Evolutionary conservation across 2,329 filamentous ascomycete genomes (phyloP).

Genomic region (Ophiognomonia clavigignenti-juglandacearum): DNA sequence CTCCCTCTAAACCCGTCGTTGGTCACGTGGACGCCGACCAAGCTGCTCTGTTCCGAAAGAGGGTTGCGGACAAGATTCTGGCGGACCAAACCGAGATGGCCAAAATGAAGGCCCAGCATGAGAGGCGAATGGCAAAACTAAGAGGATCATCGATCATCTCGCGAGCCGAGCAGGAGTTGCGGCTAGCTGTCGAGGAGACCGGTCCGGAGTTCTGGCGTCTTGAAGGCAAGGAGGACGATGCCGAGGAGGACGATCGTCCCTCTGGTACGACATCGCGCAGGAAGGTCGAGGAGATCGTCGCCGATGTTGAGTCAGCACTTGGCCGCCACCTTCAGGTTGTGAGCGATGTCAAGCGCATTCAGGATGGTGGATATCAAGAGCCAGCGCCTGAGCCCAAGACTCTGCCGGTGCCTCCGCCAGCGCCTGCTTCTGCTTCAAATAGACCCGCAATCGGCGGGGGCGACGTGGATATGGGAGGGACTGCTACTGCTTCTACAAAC

Average conservation of each 20-base stretch:
- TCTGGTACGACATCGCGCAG: constrained; percentile 40
- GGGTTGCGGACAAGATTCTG: constrained; percentile 66
- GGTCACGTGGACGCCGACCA: constrained; percentile 69
- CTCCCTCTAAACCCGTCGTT: constrained; percentile 55
- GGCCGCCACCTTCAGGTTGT: constrained; percentile 62
- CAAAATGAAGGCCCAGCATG: constrained; percentile 75
- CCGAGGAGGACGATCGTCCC: constrained; percentile 40
- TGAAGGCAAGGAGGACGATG: constrained; percentile 50
- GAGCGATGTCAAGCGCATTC: constrained; percentile 63
- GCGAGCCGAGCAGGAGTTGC: constrained; percentile 71
- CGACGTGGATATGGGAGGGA: constrained; percentile 61
- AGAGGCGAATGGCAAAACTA: constrained; percentile 68
- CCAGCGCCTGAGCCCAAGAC: constrained; percentile 40
- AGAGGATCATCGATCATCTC: constrained; percentile 66
- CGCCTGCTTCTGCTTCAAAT: constrained; percentile 17
- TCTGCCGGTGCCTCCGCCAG: constrained; percentile 24
- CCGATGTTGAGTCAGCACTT: constrained; percentile 67
- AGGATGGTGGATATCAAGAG: constrained; percentile 73
- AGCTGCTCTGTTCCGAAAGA: constrained; percentile 76
- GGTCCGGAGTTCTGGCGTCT: constrained; percentile 59
- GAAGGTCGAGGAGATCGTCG: constrained; percentile 67
- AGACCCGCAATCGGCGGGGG: constrained; percentile 37
- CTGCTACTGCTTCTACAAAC: constrained; percentile 56
- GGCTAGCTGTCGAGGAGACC: constrained; percentile 56
- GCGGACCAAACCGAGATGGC: constrained; percentile 78